Base-by-base conservation (phyloP, 2,329 filamentous ascomycete species). In the Coccinonectria pachysandricola region DNA sequence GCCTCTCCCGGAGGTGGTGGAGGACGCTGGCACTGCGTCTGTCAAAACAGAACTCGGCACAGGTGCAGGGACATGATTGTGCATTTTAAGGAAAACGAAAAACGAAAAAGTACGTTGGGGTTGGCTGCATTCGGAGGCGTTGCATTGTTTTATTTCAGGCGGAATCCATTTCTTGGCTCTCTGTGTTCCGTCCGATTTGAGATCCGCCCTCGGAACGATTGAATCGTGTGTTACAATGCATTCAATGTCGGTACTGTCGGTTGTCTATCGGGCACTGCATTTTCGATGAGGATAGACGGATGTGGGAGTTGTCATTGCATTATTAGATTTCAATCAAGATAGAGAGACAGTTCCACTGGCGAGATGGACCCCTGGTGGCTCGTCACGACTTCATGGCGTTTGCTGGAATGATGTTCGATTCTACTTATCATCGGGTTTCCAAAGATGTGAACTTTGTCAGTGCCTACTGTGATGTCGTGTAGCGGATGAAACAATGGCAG, bases 1-100 rank as follows among this genome's bases (percentile, higher is more conserved):
- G 45, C 76, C 77, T 63, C 48, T 69, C 43, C 54, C 60, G 35
- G 53, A 50, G 35, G 53, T 58, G 38, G 58, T 57, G 36, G 59
- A 59, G 35, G 55, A 57, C 34, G 52, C 59, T 40, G 54, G 51
- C 34, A 57, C 57, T 31, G 46, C 56, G 34, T 51, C 53, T 40
- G 56, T 63, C 46, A 57, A 61, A 36, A 56, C 56, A 38, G 56
- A 58, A 36, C 46, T 56, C 33, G 47, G 45, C 36, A 50, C 23
- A 32, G 28, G 41, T 40, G 42, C 36, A 43, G 42, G 40, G 42
- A 41, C 43, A 49, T 48, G 42, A 39, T 49, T 42, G 50, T 49
- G 10, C 17, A 45, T 36, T 36, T 25, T 25, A 24, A 30, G 32
- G 18, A 37, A 26, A 43, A 50, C 26, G 28, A 35, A 42, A 45